Evolutionary conservation across 2,329 filamentous ascomycete genomes (phyloP).

Genomic region (Westerdykella sp.): DNA sequence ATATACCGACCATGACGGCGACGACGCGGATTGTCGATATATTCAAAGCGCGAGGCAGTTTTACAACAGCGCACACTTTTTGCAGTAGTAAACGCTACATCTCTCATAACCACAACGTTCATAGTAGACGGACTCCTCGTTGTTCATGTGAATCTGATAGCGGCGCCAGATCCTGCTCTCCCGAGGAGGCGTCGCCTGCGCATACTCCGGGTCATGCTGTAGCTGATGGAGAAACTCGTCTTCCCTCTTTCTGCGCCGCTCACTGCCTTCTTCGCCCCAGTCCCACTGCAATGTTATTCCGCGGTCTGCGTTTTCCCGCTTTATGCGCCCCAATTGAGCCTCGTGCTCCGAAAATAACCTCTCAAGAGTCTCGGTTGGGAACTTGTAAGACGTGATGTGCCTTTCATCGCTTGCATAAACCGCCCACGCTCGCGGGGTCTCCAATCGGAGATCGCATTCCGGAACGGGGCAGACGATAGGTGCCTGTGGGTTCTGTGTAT

Average conservation of each 20-base stretch:
- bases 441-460: no score
- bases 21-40: no score
- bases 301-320: not conserved
- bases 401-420: not conserved
- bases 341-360: conserved; percentile 1
- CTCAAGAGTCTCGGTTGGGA: not conserved
- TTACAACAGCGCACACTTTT: no score
- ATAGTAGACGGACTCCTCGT: not conserved
- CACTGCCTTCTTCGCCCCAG: conserved; percentile 5
- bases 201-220: conserved; percentile 4
- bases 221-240: conserved; percentile 4
- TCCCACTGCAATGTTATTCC: not conserved
- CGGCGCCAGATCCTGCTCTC: conserved; percentile 2
- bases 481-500: not conserved
- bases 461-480: conserved; percentile 1
- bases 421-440: no score
- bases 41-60: no score
- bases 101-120: not conserved
- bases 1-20: no score
- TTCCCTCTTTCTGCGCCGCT: not conserved
- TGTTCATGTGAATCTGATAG: conserved; percentile 3
- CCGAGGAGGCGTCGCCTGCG: not conserved
- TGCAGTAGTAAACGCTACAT: no score
- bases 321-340: not conserved
- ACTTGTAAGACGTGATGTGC: not conserved